Evolutionary conservation across 1,139 yeast species (phyloP).

Genomic region (Tardiomyces digboiensis): DNA sequence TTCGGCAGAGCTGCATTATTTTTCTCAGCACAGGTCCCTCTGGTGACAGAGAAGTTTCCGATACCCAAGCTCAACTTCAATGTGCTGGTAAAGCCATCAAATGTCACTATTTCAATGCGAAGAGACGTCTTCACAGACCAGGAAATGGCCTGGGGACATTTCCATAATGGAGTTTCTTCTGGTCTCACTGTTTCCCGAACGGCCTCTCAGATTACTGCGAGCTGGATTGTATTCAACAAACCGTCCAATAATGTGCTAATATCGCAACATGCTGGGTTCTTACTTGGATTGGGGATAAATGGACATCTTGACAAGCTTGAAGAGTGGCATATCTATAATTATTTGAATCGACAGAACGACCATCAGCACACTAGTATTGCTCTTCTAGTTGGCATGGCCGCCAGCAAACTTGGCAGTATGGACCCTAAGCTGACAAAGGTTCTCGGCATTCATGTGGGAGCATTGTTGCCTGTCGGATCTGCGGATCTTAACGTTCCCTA

Average conservation of each 20-base stretch:
- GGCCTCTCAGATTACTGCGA: constrained; percentile 69
- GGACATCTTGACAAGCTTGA: constrained; percentile 80
- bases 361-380: constrained; percentile 93
- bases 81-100: constrained; percentile 56
- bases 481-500: constrained; percentile 79
- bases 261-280: constrained; percentile 89
- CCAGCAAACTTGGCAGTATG: constrained; percentile 77
- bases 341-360: constrained; percentile 40
- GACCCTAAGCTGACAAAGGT: constrained; percentile 85
- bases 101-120: constrained; percentile 53
- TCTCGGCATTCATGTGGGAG: constrained; percentile 86
- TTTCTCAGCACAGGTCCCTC: constrained; percentile 63
- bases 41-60: constrained; percentile 77
- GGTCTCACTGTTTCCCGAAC: constrained; percentile 70
- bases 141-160: constrained; percentile 71
- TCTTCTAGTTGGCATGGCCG: constrained; percentile 83
- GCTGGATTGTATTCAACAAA: constrained; percentile 87
- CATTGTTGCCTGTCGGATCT: constrained; percentile 84
- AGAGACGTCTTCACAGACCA: constrained; percentile 43
- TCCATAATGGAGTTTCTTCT: constrained; percentile 87
- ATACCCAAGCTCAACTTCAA: constrained; percentile 69
- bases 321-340: constrained; percentile 96
- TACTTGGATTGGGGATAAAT: constrained; percentile 86
- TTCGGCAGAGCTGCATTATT: constrained; percentile 70
- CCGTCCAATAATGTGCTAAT: constrained; percentile 47